A percentile compares a stretch with the other conserved stretches of the same genome.
These are phyloP conservation scores for Physcia stellaris DNA, from an alignment of 495 filamentous ascomycete species.

Conservation along the genomic window DNA sequence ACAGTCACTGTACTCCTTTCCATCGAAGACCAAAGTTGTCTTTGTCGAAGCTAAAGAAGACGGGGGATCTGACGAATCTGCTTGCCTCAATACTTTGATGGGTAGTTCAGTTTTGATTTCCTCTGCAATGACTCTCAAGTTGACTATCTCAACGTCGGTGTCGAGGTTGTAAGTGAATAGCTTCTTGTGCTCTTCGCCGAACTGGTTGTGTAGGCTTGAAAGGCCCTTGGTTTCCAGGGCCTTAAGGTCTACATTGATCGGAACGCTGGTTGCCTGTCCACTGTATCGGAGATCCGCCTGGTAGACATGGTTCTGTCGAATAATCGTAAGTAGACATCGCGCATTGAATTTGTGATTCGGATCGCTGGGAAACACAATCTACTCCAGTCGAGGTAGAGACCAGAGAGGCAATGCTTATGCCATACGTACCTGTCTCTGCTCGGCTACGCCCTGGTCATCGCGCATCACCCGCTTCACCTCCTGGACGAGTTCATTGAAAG, in stretches of 20 bases:
- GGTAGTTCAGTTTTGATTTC: constrained; percentile 28
- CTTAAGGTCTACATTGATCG: constrained; percentile 17
- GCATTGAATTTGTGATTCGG: no score
- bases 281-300: constrained; percentile 35
- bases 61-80: constrained; percentile 17
- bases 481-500: constrained; percentile 12
- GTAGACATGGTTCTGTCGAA: constrained; percentile 20
- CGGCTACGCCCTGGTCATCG: constrained; percentile 11
- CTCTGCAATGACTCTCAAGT: constrained; percentile 28
- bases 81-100: constrained; percentile 22
- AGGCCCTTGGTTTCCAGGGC: constrained; percentile 20
- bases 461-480: constrained; percentile 6
- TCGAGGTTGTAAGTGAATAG: constrained; percentile 33
- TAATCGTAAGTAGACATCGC: no score
- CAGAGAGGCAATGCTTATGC: no score
- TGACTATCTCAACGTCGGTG: constrained; percentile 31
- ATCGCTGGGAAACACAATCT: no score
- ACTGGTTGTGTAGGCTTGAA: constrained; percentile 21
- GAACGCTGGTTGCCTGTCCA: constrained; percentile 33
- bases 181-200: constrained; percentile 30
- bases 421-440: constrained; percentile 6
- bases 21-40: constrained; percentile 27
- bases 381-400: no score
- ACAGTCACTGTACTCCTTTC: constrained; percentile 22
- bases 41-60: constrained; percentile 6